Evolutionary conservation across 176 grass and related monocot species (phyloP).

Genomic region (Pharus latifolius): DNA sequence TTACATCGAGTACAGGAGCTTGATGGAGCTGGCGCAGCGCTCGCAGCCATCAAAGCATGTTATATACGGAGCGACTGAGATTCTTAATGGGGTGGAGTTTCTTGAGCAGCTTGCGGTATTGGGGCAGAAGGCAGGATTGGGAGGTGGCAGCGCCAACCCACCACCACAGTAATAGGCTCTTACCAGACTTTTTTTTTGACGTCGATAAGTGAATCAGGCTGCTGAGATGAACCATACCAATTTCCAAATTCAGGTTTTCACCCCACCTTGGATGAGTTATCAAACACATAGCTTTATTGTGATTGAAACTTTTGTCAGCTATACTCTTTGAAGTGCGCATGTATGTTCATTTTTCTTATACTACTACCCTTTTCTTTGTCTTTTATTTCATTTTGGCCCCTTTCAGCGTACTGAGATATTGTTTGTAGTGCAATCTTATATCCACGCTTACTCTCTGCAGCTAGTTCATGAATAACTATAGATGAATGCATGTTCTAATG

Average conservation of each 20-base stretch:
- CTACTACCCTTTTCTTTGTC: neutral
- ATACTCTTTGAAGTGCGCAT: neutral
- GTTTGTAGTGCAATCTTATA: slow-evolving; percentile 7
- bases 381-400: neutral
- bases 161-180: slow-evolving; percentile 37
- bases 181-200: slow-evolving; percentile 8
- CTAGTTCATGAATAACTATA: slow-evolving; percentile 1
- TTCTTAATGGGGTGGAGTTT: slow-evolving; percentile 82
- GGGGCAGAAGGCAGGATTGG: slow-evolving; percentile 81
- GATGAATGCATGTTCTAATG: neutral
- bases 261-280: slow-evolving; percentile 18
- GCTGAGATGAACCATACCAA: slow-evolving; percentile 9
- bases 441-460: neutral
- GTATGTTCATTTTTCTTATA: slow-evolving; percentile 24
- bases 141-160: slow-evolving; percentile 33
- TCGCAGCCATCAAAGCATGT: slow-evolving; percentile 85
- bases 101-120: slow-evolving; percentile 74
- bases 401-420: neutral
- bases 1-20: slow-evolving; percentile 94
- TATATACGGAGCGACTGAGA: slow-evolving; percentile 86
- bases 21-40: slow-evolving; percentile 68
- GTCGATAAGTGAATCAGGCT: slow-evolving; percentile 10
- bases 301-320: slow-evolving; percentile 6
- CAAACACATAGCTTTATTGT: slow-evolving; percentile 20
- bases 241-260: slow-evolving; percentile 14